Base-by-base conservation (phyloP, 768 basidiomycete genomes). In the Rhodotorula sphaerocarpa region DNA sequence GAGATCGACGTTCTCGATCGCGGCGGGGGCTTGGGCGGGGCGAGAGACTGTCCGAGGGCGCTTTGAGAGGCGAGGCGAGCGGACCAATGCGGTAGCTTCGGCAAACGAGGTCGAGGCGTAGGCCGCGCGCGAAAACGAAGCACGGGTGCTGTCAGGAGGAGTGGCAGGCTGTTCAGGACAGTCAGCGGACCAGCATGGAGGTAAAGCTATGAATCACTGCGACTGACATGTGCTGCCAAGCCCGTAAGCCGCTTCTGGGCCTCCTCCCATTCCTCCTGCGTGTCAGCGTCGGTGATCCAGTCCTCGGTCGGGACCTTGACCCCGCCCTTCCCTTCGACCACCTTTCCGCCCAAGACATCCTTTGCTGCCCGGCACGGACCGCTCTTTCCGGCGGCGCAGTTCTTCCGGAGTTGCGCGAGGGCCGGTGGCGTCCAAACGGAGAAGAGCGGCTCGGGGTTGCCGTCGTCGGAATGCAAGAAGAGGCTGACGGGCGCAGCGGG, bases 371-470 rank as follows among this genome's bases (percentile, higher is more conserved):
- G 52, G 43, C 70, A 70, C 2, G 70, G 70, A 11, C 70, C 70
- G 34, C 55, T 62, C 55, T 67, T 65, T 14, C 55, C 65, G 46
- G 55, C 62, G 12, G 25, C n/a, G 34, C 62, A 57, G 50, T 70
- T 70, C 34, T 50, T 27, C 20, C 41, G 27, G 21, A 70, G 50
- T 43, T 60, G 59, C n/a, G 48, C 51, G 33, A 70, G 48, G 20
- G 70, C 70, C 7, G 25, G 55, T 7, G 63, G 57, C 18, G 59
- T 60, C 70, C 70, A 70, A 25, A 70, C 50, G 30, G 66, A 68
- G 30, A 70, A 52, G 11, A 68, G 46, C 28, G 70, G 70, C 44
- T 70, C 70, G 20, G 70, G 70, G 30, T 70, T 63, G 33, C 52
- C 57, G 44, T 70, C 70, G 1, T 33, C 30, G 2, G 70, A 58